Conservation (phyloP, 139 green algal species). For the Eudorina sp. region DNA sequence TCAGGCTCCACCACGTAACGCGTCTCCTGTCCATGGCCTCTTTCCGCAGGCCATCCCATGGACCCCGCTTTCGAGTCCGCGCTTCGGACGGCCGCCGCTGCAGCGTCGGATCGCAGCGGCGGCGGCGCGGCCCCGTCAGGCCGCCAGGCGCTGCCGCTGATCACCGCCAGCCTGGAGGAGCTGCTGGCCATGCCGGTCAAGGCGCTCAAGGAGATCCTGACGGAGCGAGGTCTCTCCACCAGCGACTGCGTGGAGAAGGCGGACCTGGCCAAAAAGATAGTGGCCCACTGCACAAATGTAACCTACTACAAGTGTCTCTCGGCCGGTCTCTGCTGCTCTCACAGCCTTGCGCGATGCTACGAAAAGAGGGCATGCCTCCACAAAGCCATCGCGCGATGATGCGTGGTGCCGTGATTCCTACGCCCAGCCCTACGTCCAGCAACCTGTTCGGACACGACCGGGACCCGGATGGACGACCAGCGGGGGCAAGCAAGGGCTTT, state of each 20-base stretch:
- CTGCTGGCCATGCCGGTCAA: constrained; percentile 42
- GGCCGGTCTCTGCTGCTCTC: too few relatives aligned
- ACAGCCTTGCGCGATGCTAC: too few relatives aligned
- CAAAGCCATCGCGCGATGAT: too few relatives aligned
- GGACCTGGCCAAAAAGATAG: constrained; percentile 48
- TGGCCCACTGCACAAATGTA: constrained; percentile 40
- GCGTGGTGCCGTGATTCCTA: too few relatives aligned
- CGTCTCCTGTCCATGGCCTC: too few relatives aligned
- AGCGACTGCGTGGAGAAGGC: constrained; percentile 50
- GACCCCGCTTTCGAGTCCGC: constrained; percentile 47
- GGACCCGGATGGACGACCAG: too few relatives aligned
- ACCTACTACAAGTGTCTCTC: constrained; percentile 59
- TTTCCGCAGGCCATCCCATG: constrained; percentile 55
- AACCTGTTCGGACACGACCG: too few relatives aligned
- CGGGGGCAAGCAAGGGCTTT: too few relatives aligned
- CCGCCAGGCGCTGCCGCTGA: constrained; percentile 40
- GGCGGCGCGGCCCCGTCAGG: background rate
- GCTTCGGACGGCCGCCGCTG: constrained; percentile 30
- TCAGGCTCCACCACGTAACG: too few relatives aligned
- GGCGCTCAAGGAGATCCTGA: constrained; percentile 58
- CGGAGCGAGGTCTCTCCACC: constrained; percentile 51
- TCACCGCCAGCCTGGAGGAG: constrained; percentile 52
- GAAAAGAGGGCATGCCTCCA: too few relatives aligned
- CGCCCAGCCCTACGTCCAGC: too few relatives aligned
- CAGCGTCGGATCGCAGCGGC: constrained; percentile 2